These are phyloP conservation scores for Paramecium sexaurelia DNA, from an alignment of 73 alveolate genomes.

Conservation along the genomic window DNA sequence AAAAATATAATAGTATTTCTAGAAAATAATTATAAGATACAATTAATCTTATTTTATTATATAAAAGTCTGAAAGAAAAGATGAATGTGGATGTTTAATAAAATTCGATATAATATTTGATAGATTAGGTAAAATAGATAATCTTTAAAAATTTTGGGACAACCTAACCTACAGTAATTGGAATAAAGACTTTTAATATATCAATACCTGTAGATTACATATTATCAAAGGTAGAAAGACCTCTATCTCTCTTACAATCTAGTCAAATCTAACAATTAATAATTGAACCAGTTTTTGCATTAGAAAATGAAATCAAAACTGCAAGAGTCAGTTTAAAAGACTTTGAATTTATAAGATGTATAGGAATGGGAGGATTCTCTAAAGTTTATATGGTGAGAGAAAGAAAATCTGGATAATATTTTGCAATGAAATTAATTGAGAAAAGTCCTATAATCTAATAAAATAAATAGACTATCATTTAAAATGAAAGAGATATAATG, in stretches of 20 bases:
- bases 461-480: conserved; percentile 55
- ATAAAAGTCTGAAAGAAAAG: neutral
- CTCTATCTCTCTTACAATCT: neutral
- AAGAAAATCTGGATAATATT: conserved; percentile 49
- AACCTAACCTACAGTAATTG: neutral
- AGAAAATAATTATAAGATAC: conserved; percentile 20
- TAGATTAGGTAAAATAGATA: conserved; percentile 16
- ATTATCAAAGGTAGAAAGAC: conserved; percentile 35
- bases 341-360: conserved; percentile 59
- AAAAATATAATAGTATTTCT: neutral
- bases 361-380: conserved; percentile 66
- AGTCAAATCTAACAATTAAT: neutral
- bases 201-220: conserved; percentile 54
- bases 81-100: neutral
- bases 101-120: neutral
- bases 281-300: conserved; percentile 23
- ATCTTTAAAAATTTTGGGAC: neutral
- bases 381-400: conserved; percentile 59
- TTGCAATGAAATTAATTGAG: conserved; percentile 52
- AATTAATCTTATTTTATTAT: neutral
- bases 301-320: conserved; percentile 33
- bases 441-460: conserved; percentile 40
- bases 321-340: conserved; percentile 53
- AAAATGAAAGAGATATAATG: conserved; percentile 87
- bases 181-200: conserved; percentile 24